phyloP scores from a whole-genome alignment of 2,329 filamentous ascomycete genomes.

The Cladosporium sp. region DNA sequence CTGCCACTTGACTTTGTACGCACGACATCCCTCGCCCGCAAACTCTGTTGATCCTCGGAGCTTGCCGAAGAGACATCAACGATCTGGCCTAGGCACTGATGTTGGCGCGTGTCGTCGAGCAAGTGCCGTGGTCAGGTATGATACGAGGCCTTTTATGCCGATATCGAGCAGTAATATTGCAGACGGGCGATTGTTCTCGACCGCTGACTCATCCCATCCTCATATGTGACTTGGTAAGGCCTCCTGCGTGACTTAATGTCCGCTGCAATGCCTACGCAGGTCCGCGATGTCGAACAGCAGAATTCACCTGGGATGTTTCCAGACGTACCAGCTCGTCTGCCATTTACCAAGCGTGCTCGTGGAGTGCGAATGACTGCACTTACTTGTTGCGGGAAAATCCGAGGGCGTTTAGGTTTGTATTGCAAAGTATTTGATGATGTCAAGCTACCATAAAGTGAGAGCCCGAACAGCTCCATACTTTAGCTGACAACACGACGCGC shows the following conservation, averaged over 20 bases:
- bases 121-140: neutral
- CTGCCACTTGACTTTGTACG: neutral
- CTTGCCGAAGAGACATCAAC: neutral
- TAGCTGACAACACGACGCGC: neutral
- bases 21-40: slow-evolving; percentile 10
- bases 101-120: neutral
- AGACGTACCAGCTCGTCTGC: neutral
- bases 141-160: neutral
- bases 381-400: neutral
- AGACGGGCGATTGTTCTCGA: neutral
- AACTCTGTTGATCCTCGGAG: slow-evolving; percentile 13
- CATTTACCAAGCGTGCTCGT: neutral
- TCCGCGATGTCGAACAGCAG: neutral
- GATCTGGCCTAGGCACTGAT: neutral
- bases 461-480: neutral
- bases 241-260: slow-evolving; percentile 7
- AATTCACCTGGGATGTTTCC: neutral
- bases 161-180: neutral
- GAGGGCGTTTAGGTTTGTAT: neutral
- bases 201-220: slow-evolving; percentile 6
- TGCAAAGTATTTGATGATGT: neutral
- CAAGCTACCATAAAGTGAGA: neutral
- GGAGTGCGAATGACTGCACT: neutral
- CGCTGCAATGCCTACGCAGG: neutral
- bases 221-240: slow-evolving; percentile 7